Evolutionary conservation across 164 flowering plant genomes (phyloP).

Genomic region (Cinnamomum micranthum): DNA sequence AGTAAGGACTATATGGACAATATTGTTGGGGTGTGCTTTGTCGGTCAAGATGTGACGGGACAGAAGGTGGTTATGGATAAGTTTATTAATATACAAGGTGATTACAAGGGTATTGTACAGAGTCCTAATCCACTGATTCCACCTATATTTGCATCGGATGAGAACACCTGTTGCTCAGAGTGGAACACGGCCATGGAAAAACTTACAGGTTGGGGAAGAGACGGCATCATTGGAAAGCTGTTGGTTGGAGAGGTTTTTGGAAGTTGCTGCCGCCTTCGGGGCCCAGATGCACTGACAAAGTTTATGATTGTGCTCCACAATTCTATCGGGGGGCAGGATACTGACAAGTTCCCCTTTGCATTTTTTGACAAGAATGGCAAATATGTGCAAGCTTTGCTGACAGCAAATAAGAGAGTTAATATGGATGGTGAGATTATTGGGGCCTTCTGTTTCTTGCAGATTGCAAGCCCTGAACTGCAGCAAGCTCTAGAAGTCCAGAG

Average conservation of each 20-base stretch:
- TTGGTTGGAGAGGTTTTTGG: constrained; percentile 94
- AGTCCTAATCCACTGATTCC: constrained; percentile 93
- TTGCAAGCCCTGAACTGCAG: constrained; percentile 85
- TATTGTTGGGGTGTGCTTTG: constrained; percentile 91
- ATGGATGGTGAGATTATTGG: constrained; percentile 77
- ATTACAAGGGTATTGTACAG: constrained; percentile 90
- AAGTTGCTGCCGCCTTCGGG: constrained; percentile 79
- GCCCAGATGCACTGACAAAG: constrained; percentile 82
- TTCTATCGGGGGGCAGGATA: constrained; percentile 83
- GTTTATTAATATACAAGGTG: constrained; percentile 88
- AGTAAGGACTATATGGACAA: constrained; percentile 76
- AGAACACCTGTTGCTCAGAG: constrained; percentile 88
- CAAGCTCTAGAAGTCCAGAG: constrained; percentile 72
- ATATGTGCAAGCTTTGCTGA: constrained; percentile 78
- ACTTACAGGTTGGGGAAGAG: constrained; percentile 83
- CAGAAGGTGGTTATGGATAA: constrained; percentile 95
- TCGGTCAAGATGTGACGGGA: constrained; percentile 96
- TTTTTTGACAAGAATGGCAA: constrained; percentile 73
- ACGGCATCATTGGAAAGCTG: constrained; percentile 71
- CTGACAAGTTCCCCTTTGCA: constrained; percentile 71
- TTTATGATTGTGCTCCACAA: constrained; percentile 88
- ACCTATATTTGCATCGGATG: constrained; percentile 96
- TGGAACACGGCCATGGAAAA: constrained; percentile 98
- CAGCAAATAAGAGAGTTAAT: constrained; percentile 86
- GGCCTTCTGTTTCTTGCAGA: constrained; percentile 93